Conservation (phyloP, 2,329 filamentous ascomycete species). For the Tolypocladium pustulatum region DNA sequence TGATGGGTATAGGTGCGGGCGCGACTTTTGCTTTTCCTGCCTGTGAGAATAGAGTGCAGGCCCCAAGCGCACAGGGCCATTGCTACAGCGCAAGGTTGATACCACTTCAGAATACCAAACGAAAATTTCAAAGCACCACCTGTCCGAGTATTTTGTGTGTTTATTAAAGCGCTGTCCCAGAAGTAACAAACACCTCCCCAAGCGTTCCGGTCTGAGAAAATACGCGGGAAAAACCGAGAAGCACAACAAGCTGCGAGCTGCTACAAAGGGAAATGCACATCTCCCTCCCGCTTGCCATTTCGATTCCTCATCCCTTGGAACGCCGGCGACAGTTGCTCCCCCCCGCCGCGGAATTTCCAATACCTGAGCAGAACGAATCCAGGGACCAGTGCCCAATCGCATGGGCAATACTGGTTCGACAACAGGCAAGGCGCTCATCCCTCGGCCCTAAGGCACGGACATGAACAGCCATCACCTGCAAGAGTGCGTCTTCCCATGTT, state of each 20-base stretch:
- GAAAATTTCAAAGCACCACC: background rate
- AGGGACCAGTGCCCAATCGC: background rate
- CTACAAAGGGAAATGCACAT: background rate
- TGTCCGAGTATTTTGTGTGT: background rate
- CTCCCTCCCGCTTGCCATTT: background rate
- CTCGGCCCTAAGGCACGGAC: background rate
- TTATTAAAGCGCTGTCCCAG: background rate
- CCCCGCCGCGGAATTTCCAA: background rate
- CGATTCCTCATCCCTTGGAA: background rate
- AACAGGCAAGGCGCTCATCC: background rate
- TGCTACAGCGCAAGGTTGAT: background rate
- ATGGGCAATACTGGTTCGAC: background rate
- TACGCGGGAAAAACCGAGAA: background rate
- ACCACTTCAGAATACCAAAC: background rate
- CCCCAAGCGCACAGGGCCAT: background rate
- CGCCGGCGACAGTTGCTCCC: background rate
- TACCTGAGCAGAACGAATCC: background rate
- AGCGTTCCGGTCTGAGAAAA: constrained; percentile 8
- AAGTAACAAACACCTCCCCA: constrained; percentile 1
- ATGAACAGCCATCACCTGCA: background rate
- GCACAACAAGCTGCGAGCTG: background rate
- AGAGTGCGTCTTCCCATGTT: background rate
- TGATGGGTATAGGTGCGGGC: constrained; percentile 43
- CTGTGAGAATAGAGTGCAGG: constrained; percentile 13
- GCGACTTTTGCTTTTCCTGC: constrained; percentile 52